These are phyloP conservation scores for Aeschynomene evenia DNA, from an alignment of 306 rosid species.

Conservation along the genomic window DNA sequence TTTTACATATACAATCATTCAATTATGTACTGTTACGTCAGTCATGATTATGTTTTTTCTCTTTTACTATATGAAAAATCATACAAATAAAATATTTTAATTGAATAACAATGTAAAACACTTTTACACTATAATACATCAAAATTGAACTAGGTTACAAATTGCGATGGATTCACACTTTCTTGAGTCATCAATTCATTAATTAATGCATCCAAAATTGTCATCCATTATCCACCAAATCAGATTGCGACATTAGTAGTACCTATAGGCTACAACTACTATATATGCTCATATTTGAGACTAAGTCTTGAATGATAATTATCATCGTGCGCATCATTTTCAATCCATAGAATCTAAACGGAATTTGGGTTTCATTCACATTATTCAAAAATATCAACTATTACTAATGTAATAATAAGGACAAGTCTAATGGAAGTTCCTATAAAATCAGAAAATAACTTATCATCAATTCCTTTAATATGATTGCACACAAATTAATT, in stretches of 20 bases:
- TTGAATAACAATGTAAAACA: too few species aligned
- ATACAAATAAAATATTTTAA: too few species aligned
- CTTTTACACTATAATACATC: too few species aligned
- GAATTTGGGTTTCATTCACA: background rate
- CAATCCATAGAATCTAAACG: background rate
- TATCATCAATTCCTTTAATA: background rate
- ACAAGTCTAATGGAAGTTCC: background rate
- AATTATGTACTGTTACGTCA: too few species aligned
- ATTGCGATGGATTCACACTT: too few species aligned
- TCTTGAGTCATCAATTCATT: too few species aligned
- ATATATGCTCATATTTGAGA: background rate
- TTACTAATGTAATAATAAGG: too few species aligned
- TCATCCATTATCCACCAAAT: background rate
- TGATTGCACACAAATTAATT: background rate
- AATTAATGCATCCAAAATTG: background rate
- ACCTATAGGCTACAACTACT: too few species aligned
- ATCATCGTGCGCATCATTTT: constrained; percentile 14
- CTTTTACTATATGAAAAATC: too few species aligned
- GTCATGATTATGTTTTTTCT: too few species aligned
- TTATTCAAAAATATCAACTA: background rate
- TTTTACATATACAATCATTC: too few species aligned
- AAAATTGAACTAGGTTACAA: too few species aligned
- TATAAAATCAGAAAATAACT: background rate
- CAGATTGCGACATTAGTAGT: background rate
- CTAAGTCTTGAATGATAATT: background rate